Percentiles rank a stretch among this genome's conserved stretches.
phyloP scores from a whole-genome alignment of 495 filamentous ascomycete genomes.

The Aspergillus ellipticus region DNA sequence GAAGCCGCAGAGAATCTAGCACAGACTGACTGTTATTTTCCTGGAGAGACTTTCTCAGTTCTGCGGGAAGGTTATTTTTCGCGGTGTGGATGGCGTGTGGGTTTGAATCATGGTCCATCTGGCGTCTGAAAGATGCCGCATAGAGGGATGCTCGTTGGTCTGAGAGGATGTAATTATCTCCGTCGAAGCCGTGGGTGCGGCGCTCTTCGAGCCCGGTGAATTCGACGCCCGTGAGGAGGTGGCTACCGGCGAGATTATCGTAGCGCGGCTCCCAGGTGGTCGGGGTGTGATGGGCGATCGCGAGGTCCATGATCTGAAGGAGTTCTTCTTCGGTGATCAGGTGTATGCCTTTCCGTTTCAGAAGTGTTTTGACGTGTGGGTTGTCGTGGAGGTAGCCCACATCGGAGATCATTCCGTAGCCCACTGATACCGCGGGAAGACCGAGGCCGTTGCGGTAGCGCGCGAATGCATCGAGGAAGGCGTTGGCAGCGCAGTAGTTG shows the following conservation, averaged over 20 bases:
- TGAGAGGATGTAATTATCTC: neutral
- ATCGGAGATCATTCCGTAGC: constrained; percentile 19
- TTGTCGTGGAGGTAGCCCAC: constrained; percentile 36
- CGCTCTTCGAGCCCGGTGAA: neutral
- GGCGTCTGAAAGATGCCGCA: neutral
- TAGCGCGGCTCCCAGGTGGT: neutral
- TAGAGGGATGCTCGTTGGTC: neutral
- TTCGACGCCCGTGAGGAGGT: neutral
- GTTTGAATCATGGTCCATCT: neutral
- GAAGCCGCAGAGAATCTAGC: neutral
- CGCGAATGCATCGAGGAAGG: constrained; percentile 25
- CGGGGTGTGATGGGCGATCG: neutral
- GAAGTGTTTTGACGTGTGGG: constrained; percentile 26
- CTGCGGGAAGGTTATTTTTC: neutral
- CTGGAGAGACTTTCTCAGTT: neutral
- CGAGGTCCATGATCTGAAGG: constrained; percentile 27
- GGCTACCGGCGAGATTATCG: neutral
- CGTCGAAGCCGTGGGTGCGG: neutral
- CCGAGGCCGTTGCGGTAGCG: constrained; percentile 9
- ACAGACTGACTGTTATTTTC: neutral
- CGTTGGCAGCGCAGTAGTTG: constrained; percentile 44
- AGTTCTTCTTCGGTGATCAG: constrained; percentile 32
- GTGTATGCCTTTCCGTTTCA: constrained; percentile 26
- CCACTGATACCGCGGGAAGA: constrained; percentile 14
- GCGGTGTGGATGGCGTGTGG: neutral